Base-by-base conservation (phyloP, 1,284 basidiomycete genomes). In the Termitomyces sp. region DNA sequence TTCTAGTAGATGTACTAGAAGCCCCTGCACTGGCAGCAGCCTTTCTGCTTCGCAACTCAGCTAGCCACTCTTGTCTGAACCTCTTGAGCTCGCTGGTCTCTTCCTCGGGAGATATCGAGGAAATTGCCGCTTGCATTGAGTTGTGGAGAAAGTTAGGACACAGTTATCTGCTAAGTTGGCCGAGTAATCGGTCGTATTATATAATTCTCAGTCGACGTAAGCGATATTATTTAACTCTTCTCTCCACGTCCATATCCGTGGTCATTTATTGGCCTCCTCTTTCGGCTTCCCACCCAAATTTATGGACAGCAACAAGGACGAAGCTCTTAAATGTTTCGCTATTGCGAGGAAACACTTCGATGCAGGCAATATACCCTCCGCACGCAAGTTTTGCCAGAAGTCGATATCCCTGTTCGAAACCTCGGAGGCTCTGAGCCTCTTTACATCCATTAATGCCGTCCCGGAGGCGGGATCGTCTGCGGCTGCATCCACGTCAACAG, bases 231-330 rank as follows among this genome's bases (percentile, higher is more conserved):
- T 39, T 48, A 53, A 56, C 41, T 46, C 44, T 38, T 17, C 41
- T 52, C 50, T 52, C 59, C 54, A 57, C 61, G 54, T 61, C 54
- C 62, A 60, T 57, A 59, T 62, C 64, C 60, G 48, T 57, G 56
- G 52, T 51, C 52, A 55, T 58, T 55, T 47, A 47, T 53, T 55
- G 47, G 34, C 30, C 50, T 54, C 58, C 47, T 58, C 56, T 60
- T 52, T 30, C 58, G 49, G 49, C 53, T 50, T 50, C 54, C 30
- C 48, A 46, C 40, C 33, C 21, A 28, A 24, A 46, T 17, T 41
- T 21, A 93, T 93, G 91, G 91, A 93, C 69, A 88, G 88, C 70
- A 94, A 94, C 77, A 91, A 84, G 64, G 92, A 94, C 66, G 93
- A 94, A 70, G 92, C 92, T 28, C 70, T 88, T 54, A 85, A 89